Evolutionary conservation across 306 rosid species (phyloP).

Genomic region (Castanea sativa): DNA sequence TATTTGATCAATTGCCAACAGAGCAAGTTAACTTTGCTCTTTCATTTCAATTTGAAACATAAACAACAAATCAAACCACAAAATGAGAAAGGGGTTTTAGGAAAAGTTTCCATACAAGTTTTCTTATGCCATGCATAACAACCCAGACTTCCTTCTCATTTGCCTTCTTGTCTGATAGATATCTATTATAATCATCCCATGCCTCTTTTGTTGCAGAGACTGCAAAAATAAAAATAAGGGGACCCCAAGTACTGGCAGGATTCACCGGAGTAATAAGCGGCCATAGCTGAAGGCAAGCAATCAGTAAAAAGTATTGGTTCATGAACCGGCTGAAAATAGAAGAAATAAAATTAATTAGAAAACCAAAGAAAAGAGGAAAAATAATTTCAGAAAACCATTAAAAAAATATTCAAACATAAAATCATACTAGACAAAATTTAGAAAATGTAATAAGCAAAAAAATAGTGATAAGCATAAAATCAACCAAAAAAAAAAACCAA

Average conservation of each 20-base stretch:
- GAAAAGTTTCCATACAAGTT: conserved; percentile 52
- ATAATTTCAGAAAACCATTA: neutral
- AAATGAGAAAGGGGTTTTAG: conserved; percentile 9
- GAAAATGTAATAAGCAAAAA: neutral
- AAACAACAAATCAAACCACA: conserved; percentile 6
- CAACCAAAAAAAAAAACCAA: neutral
- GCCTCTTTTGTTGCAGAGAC: conserved; percentile 98
- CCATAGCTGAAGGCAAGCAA: conserved; percentile 99
- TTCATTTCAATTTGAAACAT: neutral
- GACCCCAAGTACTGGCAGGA: conserved; percentile 99
- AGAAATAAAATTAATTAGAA: conserved; percentile 26
- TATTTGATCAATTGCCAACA: neutral
- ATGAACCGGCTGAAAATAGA: conserved; percentile 87
- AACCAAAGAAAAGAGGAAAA: neutral
- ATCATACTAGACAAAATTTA: neutral
- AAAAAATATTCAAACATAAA: neutral
- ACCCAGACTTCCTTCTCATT: conserved; percentile 97
- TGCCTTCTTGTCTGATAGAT: conserved; percentile 94
- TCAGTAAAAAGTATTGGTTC: conserved; percentile 98
- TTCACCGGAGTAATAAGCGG: conserved; percentile 97
- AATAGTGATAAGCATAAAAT: neutral
- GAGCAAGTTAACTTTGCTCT: neutral
- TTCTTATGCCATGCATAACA: conserved; percentile 73
- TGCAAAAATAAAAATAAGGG: conserved; percentile 94
- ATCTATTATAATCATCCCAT: conserved; percentile 97